A percentile compares a stretch with the other conserved stretches of the same genome.
Evolutionary conservation across 768 basidiomycete genomes (phyloP).

Genomic region (Psilocybe tampanensis): DNA sequence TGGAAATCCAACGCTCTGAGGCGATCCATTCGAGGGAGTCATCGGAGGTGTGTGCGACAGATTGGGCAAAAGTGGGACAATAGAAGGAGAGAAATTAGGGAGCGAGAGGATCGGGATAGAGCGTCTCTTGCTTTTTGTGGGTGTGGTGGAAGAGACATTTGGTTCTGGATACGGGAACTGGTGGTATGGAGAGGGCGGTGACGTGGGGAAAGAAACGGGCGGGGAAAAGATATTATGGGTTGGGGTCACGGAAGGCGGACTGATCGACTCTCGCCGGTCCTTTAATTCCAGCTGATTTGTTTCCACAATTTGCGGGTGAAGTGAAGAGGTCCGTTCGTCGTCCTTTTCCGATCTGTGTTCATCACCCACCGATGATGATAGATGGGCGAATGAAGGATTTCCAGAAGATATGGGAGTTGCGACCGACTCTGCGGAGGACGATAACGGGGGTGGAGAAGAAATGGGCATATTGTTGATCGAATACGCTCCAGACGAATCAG

Average conservation of each 20-base stretch:
- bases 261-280: constrained; percentile 20
- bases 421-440: constrained; percentile 64
- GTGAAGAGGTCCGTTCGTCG: not conserved
- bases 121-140: constrained; percentile 31
- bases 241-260: not conserved
- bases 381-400: constrained; percentile 41
- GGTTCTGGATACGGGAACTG: constrained; percentile 17
- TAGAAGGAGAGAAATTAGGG: constrained; percentile 30
- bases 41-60: constrained; percentile 23
- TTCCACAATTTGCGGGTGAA: constrained; percentile 17
- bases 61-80: constrained; percentile 9
- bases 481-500: constrained; percentile 21
- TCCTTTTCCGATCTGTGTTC: constrained; percentile 11
- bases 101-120: constrained; percentile 44
- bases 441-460: constrained; percentile 49
- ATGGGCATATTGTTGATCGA: constrained; percentile 16
- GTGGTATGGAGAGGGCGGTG: not conserved
- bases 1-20: constrained; percentile 18
- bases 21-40: constrained; percentile 18
- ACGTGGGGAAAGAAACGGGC: constrained; percentile 48
- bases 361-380: constrained; percentile 30
- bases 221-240: not conserved
- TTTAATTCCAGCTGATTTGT: constrained; percentile 8
- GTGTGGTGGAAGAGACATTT: constrained; percentile 16
- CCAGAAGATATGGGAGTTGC: constrained; percentile 52